Evolutionary conservation across 192 early-diverging fungal species (phyloP).

Genomic region (Umbelopsis isabellina): DNA sequence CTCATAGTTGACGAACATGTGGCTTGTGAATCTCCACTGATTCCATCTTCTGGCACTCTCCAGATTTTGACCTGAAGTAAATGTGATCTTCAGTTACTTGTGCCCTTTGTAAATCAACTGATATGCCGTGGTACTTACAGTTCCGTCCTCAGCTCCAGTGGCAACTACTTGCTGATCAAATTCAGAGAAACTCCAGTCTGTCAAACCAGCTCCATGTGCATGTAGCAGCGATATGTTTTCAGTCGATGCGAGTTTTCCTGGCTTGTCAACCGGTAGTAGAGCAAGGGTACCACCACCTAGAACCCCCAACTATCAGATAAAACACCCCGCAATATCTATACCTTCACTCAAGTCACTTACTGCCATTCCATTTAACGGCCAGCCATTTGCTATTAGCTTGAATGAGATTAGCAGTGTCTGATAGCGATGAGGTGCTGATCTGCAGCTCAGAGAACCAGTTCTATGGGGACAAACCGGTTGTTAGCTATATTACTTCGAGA

Average conservation of each 20-base stretch:
- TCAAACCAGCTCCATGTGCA: conserved; percentile 44
- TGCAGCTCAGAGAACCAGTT: conserved; percentile 32
- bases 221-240: conserved; percentile 31
- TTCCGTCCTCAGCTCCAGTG: conserved; percentile 50
- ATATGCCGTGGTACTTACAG: conserved; percentile 31
- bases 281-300: conserved; percentile 31
- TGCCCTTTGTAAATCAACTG: neutral
- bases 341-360: neutral
- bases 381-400: conserved; percentile 29
- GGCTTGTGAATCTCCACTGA: conserved; percentile 2
- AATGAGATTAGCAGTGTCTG: conserved; percentile 22
- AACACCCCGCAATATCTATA: neutral
- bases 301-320: neutral
- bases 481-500: neutral
- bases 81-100: neutral
- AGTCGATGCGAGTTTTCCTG: conserved; percentile 24
- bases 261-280: conserved; percentile 25
- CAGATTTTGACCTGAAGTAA: conserved; percentile 50
- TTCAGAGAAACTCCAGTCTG: conserved; percentile 53
- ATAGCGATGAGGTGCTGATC: conserved; percentile 23
- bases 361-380: conserved; percentile 30
- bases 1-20: conserved; percentile 34
- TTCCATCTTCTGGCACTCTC: conserved; percentile 34
- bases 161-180: conserved; percentile 45
- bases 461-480: conserved; percentile 12